phyloP scores from a whole-genome alignment of 2,329 filamentous ascomycete genomes.

The Talaromyces islandicus region DNA sequence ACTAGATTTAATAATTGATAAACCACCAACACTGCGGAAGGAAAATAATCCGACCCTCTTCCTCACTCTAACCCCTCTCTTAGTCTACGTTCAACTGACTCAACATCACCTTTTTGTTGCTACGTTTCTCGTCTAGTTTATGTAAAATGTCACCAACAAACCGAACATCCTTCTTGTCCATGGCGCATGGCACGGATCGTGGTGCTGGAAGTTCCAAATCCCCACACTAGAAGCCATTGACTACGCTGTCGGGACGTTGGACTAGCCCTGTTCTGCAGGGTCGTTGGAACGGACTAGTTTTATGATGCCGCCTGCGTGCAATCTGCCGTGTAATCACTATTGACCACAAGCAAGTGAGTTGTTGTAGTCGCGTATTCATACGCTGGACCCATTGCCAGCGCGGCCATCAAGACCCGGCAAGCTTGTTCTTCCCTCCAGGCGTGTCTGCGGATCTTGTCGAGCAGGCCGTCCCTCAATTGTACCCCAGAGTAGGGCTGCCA shows the following conservation, averaged over 20 bases:
- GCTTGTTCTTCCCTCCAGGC: neutral
- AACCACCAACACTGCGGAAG: too few relatives aligned
- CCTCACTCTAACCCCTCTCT: too few relatives aligned
- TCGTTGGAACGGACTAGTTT: neutral
- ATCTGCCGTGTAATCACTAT: neutral
- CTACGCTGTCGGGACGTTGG: neutral
- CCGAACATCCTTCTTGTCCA: neutral
- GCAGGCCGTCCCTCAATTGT: neutral
- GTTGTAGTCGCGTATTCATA: neutral
- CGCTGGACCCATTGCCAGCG: neutral
- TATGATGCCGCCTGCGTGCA: neutral
- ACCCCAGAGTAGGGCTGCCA: neutral
- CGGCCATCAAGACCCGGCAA: neutral
- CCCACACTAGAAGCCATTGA: neutral
- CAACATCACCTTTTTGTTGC: too few relatives aligned
- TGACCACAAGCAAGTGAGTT: neutral
- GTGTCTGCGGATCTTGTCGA: neutral
- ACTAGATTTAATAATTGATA: too few relatives aligned
- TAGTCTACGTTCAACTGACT: too few relatives aligned
- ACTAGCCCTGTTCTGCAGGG: neutral
- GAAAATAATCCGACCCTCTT: too few relatives aligned
- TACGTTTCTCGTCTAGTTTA: too few relatives aligned
- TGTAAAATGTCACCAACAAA: neutral
- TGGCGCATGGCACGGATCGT: conserved; percentile 1
- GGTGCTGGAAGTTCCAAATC: neutral